Conservation (phyloP, 768 basidiomycete species). For the Boletus pseudopeckii region DNA sequence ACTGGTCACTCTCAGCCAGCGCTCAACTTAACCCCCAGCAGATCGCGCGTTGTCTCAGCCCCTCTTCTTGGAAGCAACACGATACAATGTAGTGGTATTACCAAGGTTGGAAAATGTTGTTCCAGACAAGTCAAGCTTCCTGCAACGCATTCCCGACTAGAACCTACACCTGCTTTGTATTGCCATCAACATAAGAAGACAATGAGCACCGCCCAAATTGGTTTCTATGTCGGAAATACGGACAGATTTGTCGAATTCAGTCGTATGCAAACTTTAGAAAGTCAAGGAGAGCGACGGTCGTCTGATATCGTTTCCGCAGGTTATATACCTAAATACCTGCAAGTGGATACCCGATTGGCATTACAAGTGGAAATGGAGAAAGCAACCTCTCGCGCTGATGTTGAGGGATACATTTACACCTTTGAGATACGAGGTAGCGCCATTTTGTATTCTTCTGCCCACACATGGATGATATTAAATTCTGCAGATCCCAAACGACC, state of each 20-base stretch:
- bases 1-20: conserved; percentile 10
- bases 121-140: conserved; percentile 52
- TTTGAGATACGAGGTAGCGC: conserved; percentile 71
- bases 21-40: conserved; percentile 11
- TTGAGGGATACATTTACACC: conserved; percentile 75
- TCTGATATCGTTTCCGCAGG: conserved; percentile 37
- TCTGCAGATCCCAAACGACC: conserved; percentile 31
- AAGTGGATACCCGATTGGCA: conserved; percentile 55
- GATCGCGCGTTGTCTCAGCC: conserved; percentile 20
- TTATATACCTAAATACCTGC: conserved; percentile 68
- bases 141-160: conserved; percentile 20
- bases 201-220: conserved; percentile 43
- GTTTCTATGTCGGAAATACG: conserved; percentile 49
- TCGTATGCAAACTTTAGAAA: conserved; percentile 36
- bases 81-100: conserved; percentile 60
- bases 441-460: not conserved
- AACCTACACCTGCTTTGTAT: conserved; percentile 39
- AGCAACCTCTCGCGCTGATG: conserved; percentile 52
- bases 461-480: conserved; percentile 6
- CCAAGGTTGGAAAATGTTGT: conserved; percentile 63
- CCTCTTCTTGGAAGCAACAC: conserved; percentile 15
- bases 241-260: conserved; percentile 54
- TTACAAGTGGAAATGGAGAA: conserved; percentile 55
- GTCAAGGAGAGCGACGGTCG: not conserved
- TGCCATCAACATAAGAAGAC: conserved; percentile 65